Evolutionary conservation across 1,284 basidiomycete species (phyloP), one percentile per base, ranked within the genome.

Genomic region (Ustilago vetiveriae): DNA sequence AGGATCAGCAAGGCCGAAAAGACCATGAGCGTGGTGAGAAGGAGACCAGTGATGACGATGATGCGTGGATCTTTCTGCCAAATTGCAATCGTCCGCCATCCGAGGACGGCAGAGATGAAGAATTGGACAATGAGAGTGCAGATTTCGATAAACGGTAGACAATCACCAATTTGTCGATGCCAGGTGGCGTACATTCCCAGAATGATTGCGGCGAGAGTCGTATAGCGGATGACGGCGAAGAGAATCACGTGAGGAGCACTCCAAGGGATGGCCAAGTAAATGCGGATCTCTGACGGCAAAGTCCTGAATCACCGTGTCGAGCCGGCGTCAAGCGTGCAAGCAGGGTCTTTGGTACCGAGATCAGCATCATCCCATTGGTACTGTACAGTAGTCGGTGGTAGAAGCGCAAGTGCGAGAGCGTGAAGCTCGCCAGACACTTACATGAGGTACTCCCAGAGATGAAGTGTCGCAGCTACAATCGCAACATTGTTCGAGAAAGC

Each of bases 51-150:
- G 24, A 69, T 54, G 26, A 70, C 51, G 23, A 70, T 40, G 39
- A 78, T 68, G 8, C 67, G 57, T 10, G 56, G 56, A 26, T 66
- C 58, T 23, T 60, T 59, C 16, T 72, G 60, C 76, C 76, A 78
- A 19, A 78, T 78, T 3, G 74, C 76, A 21, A 72, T 48, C 10
- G 76, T 73, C 23, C 76, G 64, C 76, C 76, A 76, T 0, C 59
- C 67, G 16, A 78, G 72, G 9, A 70, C 58, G 16, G 57, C 46
- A 2, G 67, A 52, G 14, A 75, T 65, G 6, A 66, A 47, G 4
- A 75, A 43, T 35, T 76, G 72, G 10, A 78, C 76, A 21, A 75
- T 36, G 0, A 67, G 52, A 0, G 67, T 72, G 16, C 62, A 52
- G 7, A 67, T 30, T 22, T 73, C 65, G 36, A 52, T 53, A 29